A percentile compares a stretch with the other conserved stretches of the same genome.
Evolutionary conservation across 1,284 basidiomycete species (phyloP).

Genomic region (Fomitopsis schrenkii): DNA sequence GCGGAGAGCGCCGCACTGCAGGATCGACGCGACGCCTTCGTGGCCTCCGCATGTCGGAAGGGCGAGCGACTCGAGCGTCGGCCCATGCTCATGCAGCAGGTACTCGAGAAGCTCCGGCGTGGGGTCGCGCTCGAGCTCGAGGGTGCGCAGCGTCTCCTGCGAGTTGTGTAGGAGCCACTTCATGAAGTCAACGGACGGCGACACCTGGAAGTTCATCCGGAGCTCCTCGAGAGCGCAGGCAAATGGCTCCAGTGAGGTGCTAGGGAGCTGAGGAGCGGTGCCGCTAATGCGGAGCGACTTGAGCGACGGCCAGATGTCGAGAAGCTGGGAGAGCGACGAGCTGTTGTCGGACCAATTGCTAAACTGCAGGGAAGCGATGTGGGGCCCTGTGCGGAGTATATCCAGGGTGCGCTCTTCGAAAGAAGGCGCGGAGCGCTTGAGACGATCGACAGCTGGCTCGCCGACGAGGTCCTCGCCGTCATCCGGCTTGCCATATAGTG

Average conservation of each 20-base stretch:
- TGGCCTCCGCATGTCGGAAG: conserved; percentile 49
- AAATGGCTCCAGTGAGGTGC: conserved; percentile 39
- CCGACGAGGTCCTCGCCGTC: conserved; percentile 45
- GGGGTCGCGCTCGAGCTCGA: conserved; percentile 59
- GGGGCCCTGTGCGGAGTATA: conserved; percentile 49
- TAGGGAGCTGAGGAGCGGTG: conserved; percentile 48
- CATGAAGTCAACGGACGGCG: conserved; percentile 56
- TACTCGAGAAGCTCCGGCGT: conserved; percentile 47
- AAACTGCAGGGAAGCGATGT: conserved; percentile 53
- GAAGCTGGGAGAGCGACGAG: conserved; percentile 53
- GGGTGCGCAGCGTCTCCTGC: conserved; percentile 38
- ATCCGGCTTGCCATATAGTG: conserved; percentile 53
- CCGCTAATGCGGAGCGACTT: conserved; percentile 54
- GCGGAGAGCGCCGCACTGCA: conserved; percentile 44
- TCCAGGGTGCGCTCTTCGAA: conserved; percentile 52
- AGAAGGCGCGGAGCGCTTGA: conserved; percentile 45
- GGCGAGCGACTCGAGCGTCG: conserved; percentile 47
- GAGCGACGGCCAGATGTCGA: conserved; percentile 56
- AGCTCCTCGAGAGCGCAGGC: conserved; percentile 45
- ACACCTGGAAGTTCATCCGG: conserved; percentile 55
- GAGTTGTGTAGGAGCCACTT: conserved; percentile 65
- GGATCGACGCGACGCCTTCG: conserved; percentile 42
- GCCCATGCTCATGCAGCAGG: conserved; percentile 43
- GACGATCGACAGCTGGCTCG: conserved; percentile 40
- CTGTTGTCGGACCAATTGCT: conserved; percentile 67